These are phyloP conservation scores for Cicer judaicum DNA, from an alignment of 306 rosid species.

Conservation along the genomic window DNA sequence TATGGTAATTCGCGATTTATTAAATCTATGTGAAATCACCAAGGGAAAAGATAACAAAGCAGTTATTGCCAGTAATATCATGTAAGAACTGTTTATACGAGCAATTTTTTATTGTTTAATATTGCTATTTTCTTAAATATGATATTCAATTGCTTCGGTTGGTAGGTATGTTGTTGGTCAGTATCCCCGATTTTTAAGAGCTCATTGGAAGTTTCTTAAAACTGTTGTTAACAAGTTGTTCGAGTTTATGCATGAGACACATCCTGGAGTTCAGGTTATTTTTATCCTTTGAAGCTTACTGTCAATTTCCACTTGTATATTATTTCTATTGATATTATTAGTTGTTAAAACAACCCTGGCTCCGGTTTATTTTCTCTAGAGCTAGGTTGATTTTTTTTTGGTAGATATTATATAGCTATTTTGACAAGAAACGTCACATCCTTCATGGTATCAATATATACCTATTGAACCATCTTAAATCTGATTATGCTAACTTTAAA, in stretches of 20 bases:
- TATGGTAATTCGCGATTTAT: conserved; percentile 96
- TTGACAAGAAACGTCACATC: background rate
- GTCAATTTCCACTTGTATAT: background rate
- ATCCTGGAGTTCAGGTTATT: conserved; percentile 98
- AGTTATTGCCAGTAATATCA: conserved; percentile 97
- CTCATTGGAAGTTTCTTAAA: conserved; percentile 96
- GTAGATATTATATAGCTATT: background rate
- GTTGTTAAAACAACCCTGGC: background rate
- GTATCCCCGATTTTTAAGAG: conserved; percentile 94
- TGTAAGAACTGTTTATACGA: conserved; percentile 56
- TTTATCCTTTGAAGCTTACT: conserved; percentile 9
- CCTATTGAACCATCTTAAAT: background rate
- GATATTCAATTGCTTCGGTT: conserved; percentile 30
- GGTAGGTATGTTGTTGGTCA: conserved; percentile 98
- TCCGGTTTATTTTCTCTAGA: background rate
- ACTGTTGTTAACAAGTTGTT: conserved; percentile 96
- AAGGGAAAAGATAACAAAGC: conserved; percentile 99
- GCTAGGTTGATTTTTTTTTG: background rate
- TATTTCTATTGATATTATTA: conserved; percentile 13
- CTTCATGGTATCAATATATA: background rate
- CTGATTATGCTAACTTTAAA: background rate
- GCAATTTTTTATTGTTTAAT: background rate
- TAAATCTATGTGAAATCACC: conserved; percentile 92
- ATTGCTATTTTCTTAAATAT: background rate
- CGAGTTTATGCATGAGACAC: conserved; percentile 98